Evolutionary conservation across 2,329 filamentous ascomycete genomes (phyloP).

Genomic region (Arthrobotrys sinensis): DNA sequence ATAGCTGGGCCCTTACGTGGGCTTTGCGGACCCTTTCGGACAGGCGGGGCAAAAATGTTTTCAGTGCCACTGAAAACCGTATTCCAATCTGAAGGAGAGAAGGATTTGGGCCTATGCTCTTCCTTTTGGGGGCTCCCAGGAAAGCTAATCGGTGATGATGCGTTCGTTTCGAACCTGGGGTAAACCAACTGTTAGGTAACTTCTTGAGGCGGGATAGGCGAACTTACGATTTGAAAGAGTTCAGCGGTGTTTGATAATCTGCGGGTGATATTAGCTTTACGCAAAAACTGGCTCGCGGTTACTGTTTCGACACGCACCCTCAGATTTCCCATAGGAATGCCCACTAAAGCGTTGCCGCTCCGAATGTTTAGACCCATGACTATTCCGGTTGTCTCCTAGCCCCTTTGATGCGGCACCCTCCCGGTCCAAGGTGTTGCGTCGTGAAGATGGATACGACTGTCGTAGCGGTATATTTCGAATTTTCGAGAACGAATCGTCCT

Average conservation of each 20-base stretch:
- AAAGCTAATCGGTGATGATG: slow-evolving; percentile 35
- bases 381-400: slow-evolving; percentile 6
- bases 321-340: slow-evolving; percentile 28
- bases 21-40: slow-evolving; percentile 43
- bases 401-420: slow-evolving; percentile 18
- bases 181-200: slow-evolving; percentile 1
- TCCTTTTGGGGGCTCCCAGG: slow-evolving; percentile 22
- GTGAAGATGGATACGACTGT: slow-evolving; percentile 51
- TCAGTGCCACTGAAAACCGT: slow-evolving; percentile 45
- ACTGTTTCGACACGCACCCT: slow-evolving; percentile 20
- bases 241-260: slow-evolving; percentile 33
- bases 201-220: not conserved
- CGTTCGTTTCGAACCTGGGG: slow-evolving; percentile 45
- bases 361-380: slow-evolving; percentile 17
- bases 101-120: slow-evolving; percentile 33
- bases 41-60: slow-evolving; percentile 52
- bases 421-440: slow-evolving; percentile 48
- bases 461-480: slow-evolving; percentile 30
- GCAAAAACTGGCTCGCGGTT: not conserved
- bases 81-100: slow-evolving; percentile 53
- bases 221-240: slow-evolving; percentile 47
- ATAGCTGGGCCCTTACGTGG: slow-evolving; percentile 46
- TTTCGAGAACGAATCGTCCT: slow-evolving; percentile 39
- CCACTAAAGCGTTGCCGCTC: slow-evolving; percentile 41
- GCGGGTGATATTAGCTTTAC: not conserved